Evolutionary conservation across 179 eudicot species (phyloP).

Genomic region (Carnegiea gigantea): DNA sequence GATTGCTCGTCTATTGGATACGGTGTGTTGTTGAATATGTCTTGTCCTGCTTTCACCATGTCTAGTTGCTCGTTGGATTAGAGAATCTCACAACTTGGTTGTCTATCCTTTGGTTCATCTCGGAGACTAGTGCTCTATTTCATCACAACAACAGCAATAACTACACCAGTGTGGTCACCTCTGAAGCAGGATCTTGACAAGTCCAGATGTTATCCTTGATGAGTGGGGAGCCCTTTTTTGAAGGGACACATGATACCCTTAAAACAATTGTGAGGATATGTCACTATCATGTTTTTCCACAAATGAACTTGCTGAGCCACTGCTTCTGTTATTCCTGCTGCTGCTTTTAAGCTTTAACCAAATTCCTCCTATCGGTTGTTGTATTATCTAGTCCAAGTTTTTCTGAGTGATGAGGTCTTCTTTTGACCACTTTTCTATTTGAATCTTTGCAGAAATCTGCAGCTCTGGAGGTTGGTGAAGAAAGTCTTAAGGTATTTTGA

Average conservation of each 20-base stretch:
- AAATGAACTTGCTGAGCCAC: background rate
- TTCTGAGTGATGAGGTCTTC: background rate
- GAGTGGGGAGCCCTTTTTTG: background rate
- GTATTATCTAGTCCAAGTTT: background rate
- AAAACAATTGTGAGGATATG: background rate
- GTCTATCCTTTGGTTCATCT: background rate
- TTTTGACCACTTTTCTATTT: slow-evolving; percentile 5
- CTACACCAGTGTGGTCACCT: background rate
- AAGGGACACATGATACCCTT: background rate
- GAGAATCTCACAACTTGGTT: background rate
- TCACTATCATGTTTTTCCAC: background rate
- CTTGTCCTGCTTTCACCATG: background rate
- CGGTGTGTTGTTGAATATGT: background rate
- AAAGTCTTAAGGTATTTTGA: slow-evolving; percentile 68
- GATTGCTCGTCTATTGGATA: too few relatives aligned
- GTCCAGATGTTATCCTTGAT: background rate
- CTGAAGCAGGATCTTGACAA: background rate
- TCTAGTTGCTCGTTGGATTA: background rate
- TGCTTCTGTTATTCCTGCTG: background rate
- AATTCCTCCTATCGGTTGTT: background rate
- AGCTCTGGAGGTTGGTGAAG: slow-evolving; percentile 72
- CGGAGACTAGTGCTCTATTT: background rate
- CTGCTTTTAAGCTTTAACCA: background rate
- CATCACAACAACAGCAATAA: background rate
- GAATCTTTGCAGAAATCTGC: slow-evolving; percentile 64